Evolutionary conservation across 2,329 filamentous ascomycete species (phyloP).

Genomic region (Cladosporium sp.): DNA sequence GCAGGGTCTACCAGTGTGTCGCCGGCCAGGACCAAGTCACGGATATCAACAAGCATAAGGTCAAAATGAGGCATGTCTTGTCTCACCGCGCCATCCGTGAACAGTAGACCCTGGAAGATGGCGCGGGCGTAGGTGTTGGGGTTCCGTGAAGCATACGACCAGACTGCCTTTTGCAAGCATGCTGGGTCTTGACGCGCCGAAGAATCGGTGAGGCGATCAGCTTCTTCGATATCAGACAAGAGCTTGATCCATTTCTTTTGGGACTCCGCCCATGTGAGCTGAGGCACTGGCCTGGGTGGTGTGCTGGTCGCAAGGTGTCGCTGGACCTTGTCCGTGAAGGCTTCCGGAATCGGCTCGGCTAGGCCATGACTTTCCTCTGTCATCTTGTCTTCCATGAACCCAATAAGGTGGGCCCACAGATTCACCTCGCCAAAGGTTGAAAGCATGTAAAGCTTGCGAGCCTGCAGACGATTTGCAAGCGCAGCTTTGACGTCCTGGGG

Average conservation of each 20-base stretch:
- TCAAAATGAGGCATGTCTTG: constrained; percentile 63
- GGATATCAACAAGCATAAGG: constrained; percentile 78
- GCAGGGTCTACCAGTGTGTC: constrained; percentile 65
- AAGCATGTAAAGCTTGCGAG: constrained; percentile 63
- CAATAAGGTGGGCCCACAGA: constrained; percentile 29
- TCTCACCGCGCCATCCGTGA: constrained; percentile 66
- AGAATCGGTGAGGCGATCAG: constrained; percentile 22
- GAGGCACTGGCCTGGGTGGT: constrained; percentile 84
- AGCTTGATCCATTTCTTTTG: constrained; percentile 65
- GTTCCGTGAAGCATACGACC: constrained; percentile 67
- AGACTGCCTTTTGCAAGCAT: constrained; percentile 39
- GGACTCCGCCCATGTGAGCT: constrained; percentile 68
- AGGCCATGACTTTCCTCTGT: constrained; percentile 52
- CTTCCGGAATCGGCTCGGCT: constrained; percentile 63
- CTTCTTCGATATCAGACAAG: constrained; percentile 66
- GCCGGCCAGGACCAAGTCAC: constrained; percentile 68
- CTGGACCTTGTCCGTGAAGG: constrained; percentile 88
- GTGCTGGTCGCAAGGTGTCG: constrained; percentile 90
- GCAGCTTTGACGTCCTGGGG: constrained; percentile 19
- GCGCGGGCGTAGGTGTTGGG: constrained; percentile 81
- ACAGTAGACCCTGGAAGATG: constrained; percentile 49
- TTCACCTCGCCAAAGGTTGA: constrained; percentile 37
- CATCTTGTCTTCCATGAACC: constrained; percentile 44
- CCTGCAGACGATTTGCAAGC: constrained; percentile 51
- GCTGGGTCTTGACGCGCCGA: constrained; percentile 22